Conservation (phyloP, 345 rosid genomes). For the Physaria fendleri region DNA sequence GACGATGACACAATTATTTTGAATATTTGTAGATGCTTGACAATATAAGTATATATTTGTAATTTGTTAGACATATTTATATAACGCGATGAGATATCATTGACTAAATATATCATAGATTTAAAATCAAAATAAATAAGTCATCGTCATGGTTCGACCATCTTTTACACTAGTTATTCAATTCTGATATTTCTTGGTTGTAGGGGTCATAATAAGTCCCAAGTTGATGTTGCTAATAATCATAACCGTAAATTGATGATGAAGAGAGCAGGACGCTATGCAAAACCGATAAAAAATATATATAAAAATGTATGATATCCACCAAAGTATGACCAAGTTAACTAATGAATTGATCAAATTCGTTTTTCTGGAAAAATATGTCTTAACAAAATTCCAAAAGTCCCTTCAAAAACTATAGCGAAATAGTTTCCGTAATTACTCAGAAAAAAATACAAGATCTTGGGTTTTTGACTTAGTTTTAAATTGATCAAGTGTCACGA, state of each 20-base stretch:
- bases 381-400: no score
- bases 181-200: not conserved
- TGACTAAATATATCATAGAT: not conserved
- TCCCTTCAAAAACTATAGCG: no score
- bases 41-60: no score
- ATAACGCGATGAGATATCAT: not conserved
- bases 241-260: not conserved
- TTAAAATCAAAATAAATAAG: not conserved
- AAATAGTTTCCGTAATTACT: no score
- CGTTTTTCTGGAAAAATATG: conserved; percentile 16
- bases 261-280: not conserved
- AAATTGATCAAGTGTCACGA: no score
- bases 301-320: not conserved
- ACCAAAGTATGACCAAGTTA: not conserved
- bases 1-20: no score
- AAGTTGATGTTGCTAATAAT: not conserved
- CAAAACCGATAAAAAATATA: not conserved
- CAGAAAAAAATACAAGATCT: no score
- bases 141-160: not conserved
- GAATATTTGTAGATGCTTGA: no score
- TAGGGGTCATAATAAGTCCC: not conserved
- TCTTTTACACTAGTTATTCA: not conserved
- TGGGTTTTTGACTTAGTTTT: no score
- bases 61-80: no score
- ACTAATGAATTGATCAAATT: not conserved